These are phyloP conservation scores for Solanum piurae DNA, from an alignment of 257 asterid species.

Conservation along the genomic window DNA sequence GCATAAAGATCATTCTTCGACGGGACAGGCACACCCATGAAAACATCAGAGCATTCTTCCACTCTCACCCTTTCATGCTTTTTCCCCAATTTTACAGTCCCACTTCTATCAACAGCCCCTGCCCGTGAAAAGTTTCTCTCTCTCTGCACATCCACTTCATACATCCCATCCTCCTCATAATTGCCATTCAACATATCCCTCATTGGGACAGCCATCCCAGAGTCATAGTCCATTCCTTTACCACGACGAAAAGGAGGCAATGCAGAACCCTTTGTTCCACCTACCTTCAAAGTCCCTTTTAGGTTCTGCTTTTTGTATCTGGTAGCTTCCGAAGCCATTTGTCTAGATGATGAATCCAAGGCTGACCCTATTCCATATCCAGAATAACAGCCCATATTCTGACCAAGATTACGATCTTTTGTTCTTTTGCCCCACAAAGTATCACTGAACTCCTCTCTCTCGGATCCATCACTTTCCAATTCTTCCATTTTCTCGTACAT, in stretches of 20 bases:
- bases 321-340: slow-evolving; percentile 27
- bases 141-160: slow-evolving; percentile 51
- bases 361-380: slow-evolving; percentile 31
- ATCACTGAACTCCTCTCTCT: slow-evolving; percentile 70
- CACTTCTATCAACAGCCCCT: slow-evolving; percentile 30
- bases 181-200: slow-evolving; percentile 47
- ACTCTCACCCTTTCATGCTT: slow-evolving; percentile 36
- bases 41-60: slow-evolving; percentile 40
- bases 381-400: slow-evolving; percentile 35
- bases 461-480: slow-evolving; percentile 65
- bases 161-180: slow-evolving; percentile 54
- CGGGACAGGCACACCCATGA: slow-evolving; percentile 30
- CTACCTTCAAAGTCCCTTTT: slow-evolving; percentile 50
- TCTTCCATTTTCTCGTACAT: slow-evolving; percentile 95
- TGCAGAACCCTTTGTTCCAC: slow-evolving; percentile 39
- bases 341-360: slow-evolving; percentile 38
- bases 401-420: slow-evolving; percentile 54
- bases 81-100: slow-evolving; percentile 39
- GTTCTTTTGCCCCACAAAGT: slow-evolving; percentile 58
- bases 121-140: slow-evolving; percentile 31
- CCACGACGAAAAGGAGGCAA: slow-evolving; percentile 31
- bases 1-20: slow-evolving; percentile 36
- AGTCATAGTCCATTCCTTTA: slow-evolving; percentile 32
- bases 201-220: slow-evolving; percentile 30
- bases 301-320: slow-evolving; percentile 55